Conservation (phyloP, 2,329 filamentous ascomycete species). For the Pseudogymnoascus sp. region DNA sequence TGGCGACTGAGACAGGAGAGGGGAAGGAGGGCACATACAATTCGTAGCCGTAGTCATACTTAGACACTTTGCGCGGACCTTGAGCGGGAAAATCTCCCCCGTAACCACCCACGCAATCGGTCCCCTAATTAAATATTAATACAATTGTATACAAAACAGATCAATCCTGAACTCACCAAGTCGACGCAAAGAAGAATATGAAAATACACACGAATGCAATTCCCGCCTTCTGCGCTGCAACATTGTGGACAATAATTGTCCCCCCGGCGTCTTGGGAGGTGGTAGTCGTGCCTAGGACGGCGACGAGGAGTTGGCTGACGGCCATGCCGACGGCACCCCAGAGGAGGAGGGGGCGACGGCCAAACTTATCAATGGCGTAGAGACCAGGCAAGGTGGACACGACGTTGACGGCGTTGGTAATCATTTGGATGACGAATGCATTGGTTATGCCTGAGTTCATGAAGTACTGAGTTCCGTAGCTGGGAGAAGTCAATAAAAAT, state of each 20-base stretch:
- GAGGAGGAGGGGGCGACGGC: conserved; percentile 54
- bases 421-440: conserved; percentile 52
- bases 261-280: conserved; percentile 43
- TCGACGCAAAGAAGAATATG: conserved; percentile 67
- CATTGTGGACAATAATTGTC: conserved; percentile 40
- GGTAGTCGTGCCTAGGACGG: conserved; percentile 47
- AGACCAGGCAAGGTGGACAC: conserved; percentile 54
- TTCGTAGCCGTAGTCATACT: conserved; percentile 64
- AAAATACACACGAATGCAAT: conserved; percentile 60
- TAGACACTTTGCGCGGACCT: conserved; percentile 55
- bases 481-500: not conserved
- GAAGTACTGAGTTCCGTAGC: conserved; percentile 52
- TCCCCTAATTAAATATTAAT: conserved; percentile 32
- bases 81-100: conserved; percentile 55
- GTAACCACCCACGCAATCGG: conserved; percentile 45
- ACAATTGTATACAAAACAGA: too few relatives aligned
- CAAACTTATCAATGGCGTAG: conserved; percentile 54
- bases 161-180: conserved; percentile 33
- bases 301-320: conserved; percentile 50
- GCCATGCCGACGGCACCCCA: conserved; percentile 61
- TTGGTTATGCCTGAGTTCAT: conserved; percentile 44
- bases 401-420: conserved; percentile 56
- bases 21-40: conserved; percentile 20
- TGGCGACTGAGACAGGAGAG: conserved; percentile 4
- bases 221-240: conserved; percentile 44